A percentile compares a stretch with the other conserved stretches of the same genome.
These are phyloP conservation scores for Trichosphaerium sp. DNA, from an alignment of 78 protist genomes.

Conservation along the genomic window DNA sequence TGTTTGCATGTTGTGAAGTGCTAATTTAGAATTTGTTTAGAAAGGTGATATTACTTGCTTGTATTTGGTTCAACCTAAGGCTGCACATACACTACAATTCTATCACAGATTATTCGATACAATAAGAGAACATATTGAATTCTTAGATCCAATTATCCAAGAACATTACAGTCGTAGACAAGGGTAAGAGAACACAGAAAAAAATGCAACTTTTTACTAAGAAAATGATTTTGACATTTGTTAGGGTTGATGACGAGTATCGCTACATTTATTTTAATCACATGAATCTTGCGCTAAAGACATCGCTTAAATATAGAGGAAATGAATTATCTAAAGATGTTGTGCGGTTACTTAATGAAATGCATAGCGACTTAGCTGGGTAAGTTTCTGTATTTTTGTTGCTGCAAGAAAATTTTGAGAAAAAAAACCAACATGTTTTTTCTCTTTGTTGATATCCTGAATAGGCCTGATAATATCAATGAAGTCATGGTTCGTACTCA, in stretches of 20 bases:
- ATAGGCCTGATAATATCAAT: background rate
- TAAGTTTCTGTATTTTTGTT: background rate
- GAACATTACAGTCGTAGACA: background rate
- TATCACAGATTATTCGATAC: background rate
- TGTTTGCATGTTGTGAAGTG: background rate
- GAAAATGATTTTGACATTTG: background rate
- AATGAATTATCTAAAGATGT: slow-evolving; percentile 33
- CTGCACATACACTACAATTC: too few relatives aligned
- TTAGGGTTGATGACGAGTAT: slow-evolving; percentile 46
- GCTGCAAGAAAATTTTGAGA: background rate
- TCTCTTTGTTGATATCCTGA: background rate
- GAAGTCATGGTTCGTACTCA: slow-evolving; percentile 24
- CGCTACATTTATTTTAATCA: slow-evolving; percentile 56
- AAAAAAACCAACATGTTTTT: background rate
- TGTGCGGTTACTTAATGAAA: slow-evolving; percentile 29
- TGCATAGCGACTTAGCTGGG: slow-evolving; percentile 44
- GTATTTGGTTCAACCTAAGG: too few relatives aligned
- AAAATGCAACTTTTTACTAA: too few relatives aligned
- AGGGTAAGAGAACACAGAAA: too few relatives aligned
- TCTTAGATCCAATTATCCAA: background rate
- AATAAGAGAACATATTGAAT: background rate
- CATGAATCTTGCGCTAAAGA: slow-evolving; percentile 66
- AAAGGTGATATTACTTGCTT: background rate
- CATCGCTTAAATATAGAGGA: slow-evolving; percentile 24
- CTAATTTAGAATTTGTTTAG: background rate